Percentiles rank a stretch among this genome's conserved stretches.
Conservation (phyloP, 202 grass and related monocot species). For the Eragrostis tef region DNA sequence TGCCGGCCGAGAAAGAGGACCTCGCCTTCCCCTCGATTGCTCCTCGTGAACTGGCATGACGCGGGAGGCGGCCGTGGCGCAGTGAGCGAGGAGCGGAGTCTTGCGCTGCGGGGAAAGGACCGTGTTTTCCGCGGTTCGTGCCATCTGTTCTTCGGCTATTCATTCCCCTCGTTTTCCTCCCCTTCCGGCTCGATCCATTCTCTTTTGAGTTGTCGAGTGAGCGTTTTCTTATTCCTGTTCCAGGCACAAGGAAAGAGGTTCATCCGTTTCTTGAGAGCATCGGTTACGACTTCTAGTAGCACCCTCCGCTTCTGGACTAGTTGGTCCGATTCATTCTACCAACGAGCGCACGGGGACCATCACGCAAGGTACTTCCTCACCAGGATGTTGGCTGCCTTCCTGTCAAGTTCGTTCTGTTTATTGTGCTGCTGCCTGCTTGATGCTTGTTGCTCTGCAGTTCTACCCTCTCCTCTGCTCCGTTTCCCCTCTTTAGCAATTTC, state of each 20-base stretch:
- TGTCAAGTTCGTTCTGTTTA: not conserved
- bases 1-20: not conserved
- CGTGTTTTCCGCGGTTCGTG: conserved; percentile 20
- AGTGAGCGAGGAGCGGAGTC: conserved; percentile 20
- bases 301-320: not conserved
- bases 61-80: conserved; percentile 15
- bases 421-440: not conserved
- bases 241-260: not conserved
- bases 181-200: not conserved
- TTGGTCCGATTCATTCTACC: conserved; percentile 4
- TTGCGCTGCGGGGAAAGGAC: conserved; percentile 25
- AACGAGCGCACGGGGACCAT: not conserved
- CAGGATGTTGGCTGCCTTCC: conserved; percentile 7
- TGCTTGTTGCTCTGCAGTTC: conserved; percentile 10
- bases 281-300: not conserved
- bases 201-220: conserved; percentile 4
- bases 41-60: not conserved
- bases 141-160: not conserved
- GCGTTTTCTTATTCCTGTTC: not conserved
- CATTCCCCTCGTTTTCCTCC: not conserved
- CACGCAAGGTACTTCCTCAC: not conserved
- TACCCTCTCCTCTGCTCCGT: not conserved
- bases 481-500: not conserved
- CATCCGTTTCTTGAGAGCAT: not conserved
- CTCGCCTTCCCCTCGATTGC: not conserved